Evolutionary conservation across 768 basidiomycete species (phyloP).

Genomic region (Phylloporus sp.): DNA sequence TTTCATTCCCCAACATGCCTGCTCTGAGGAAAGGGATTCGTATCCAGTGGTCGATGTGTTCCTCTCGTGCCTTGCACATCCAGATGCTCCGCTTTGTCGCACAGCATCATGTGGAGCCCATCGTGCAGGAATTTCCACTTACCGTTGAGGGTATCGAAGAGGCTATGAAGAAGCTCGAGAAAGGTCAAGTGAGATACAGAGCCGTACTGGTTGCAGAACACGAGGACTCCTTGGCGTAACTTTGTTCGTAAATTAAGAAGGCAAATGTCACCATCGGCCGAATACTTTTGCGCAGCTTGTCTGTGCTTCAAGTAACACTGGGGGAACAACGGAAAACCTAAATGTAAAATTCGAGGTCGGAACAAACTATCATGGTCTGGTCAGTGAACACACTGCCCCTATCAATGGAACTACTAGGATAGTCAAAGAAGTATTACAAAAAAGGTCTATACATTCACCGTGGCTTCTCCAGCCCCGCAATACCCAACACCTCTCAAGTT

Average conservation of each 20-base stretch:
- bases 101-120: constrained; percentile 15
- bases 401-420: no score
- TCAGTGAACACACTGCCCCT: no score
- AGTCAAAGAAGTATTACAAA: no score
- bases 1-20: constrained; percentile 13
- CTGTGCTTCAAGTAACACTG: no score
- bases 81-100: constrained; percentile 28
- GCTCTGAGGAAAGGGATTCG: constrained; percentile 12
- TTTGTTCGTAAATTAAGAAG: no score
- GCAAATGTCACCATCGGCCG: no score
- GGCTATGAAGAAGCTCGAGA: no score
- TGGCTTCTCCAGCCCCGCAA: constrained; percentile 28
- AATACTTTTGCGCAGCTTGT: no score
- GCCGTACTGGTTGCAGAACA: constrained; percentile 19
- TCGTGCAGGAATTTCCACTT: constrained; percentile 26
- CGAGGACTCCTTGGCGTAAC: no score
- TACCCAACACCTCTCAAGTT: constrained; percentile 62
- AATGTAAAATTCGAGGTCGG: no score
- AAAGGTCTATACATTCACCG: constrained; percentile 2
- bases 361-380: no score
- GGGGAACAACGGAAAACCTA: no score
- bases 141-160: constrained; percentile 23
- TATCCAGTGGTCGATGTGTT: constrained; percentile 13
- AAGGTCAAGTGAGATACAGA: constrained; percentile 24
- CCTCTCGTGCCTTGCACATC: constrained; percentile 9